Evolutionary conservation across 495 filamentous ascomycete species (phyloP), one percentile per base, ranked within the genome.

Genomic region (Tuber microsphaerosporum): DNA sequence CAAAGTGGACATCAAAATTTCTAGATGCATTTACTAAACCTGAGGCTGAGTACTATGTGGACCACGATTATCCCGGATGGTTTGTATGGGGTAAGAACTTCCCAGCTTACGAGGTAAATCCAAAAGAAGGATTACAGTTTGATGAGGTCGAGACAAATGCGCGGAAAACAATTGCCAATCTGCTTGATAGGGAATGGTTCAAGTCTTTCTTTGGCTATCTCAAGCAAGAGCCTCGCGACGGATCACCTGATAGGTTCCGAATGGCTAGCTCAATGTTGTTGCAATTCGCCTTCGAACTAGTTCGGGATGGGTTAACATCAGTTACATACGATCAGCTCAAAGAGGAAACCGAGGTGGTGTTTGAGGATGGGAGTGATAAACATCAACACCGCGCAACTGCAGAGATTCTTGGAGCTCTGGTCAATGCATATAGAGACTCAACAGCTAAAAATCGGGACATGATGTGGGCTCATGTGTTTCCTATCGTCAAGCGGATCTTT

Each of bases 321-420:
- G 92, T 92, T 41, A 94, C 89, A 0, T 93, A 97, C 79, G 88
- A 92, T n/a, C 94, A 99, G 71, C 90, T 98, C 80, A 89, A 96
- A 78, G 90, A 94, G 76, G 86, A 95, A 74, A 88, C 91, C 34
- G 86, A 88, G 74, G 86, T 86, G 1, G 89, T 94, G 4, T 97
- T 91, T 79, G 94, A 91, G 37, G 95, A 98, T 85, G 94, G 96
- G 41, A 93, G 90, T 77, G 95, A 99, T 80, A 99, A 97, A 83
- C 96, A 99, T 84, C 94, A 98, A 83, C 95, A 99, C 82, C 92
- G 95, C 68, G 96, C 96, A 12, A 97, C 94, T 31, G 89, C 96
- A 6, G 95, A 99, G 83, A 97, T 99, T 75, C 86, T 99, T 22
- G 93, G 92, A 31, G 93, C 92, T 37, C 82, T 99, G 80, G 86